phyloP scores from a whole-genome alignment of 176 grass and related monocot genomes.

The Aegilops sharonensis region DNA sequence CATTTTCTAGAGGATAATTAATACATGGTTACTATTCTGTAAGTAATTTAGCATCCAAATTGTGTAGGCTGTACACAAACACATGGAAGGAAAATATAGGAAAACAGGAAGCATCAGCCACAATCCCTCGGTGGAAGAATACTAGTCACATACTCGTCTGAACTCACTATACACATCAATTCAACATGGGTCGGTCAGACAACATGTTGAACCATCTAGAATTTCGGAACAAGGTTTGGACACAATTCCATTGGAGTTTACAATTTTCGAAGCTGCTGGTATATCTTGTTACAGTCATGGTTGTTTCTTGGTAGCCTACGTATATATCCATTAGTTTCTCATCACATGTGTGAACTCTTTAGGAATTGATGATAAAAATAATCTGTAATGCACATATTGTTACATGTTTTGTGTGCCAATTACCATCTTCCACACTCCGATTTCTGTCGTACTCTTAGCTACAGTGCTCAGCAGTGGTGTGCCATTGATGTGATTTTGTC shows the following conservation, averaged over 20 bases:
- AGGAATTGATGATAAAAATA: neutral
- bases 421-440: neutral
- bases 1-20: too few relatives aligned
- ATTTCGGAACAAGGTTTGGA: neutral
- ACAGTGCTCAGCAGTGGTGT: neutral
- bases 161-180: neutral
- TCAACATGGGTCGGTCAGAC: neutral
- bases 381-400: neutral
- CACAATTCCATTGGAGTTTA: neutral
- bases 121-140: too few relatives aligned
- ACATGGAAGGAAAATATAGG: too few relatives aligned
- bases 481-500: neutral
- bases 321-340: neutral
- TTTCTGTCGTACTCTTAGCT: neutral
- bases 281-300: neutral
- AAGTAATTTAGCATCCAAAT: too few relatives aligned
- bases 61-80: too few relatives aligned
- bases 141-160: too few relatives aligned
- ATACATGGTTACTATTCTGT: too few relatives aligned
- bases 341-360: neutral
- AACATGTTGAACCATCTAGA: neutral
- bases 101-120: too few relatives aligned
- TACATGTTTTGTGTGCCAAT: neutral
- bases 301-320: neutral
- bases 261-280: neutral